A percentile compares a stretch with the other conserved stretches of the same genome.
Evolutionary conservation across 345 rosid species (phyloP).

Genomic region (Noccaea bulbosa): DNA sequence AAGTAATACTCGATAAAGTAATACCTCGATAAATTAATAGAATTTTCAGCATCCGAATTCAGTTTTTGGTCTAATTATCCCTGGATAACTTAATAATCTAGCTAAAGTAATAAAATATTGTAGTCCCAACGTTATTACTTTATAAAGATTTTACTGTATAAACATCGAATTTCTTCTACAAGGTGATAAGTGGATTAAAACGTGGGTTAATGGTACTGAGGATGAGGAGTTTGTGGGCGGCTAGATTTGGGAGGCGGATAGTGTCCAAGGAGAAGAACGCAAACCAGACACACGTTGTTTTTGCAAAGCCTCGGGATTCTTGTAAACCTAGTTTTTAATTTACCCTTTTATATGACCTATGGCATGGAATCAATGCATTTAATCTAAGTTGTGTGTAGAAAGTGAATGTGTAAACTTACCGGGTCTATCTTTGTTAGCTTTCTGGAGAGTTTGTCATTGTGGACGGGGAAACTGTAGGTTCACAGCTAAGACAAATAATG

Average conservation of each 20-base stretch:
- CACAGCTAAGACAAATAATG: conserved; percentile 85
- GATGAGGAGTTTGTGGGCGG: conserved; percentile 90
- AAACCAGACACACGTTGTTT: conserved; percentile 65
- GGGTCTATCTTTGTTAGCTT: conserved; percentile 56
- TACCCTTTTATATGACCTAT: conserved; percentile 5
- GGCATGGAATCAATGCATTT: background rate
- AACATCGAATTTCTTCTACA: background rate
- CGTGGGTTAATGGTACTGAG: conserved; percentile 84
- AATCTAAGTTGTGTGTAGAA: conserved; percentile 14
- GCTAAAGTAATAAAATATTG: too few relatives aligned
- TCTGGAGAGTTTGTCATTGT: conserved; percentile 83
- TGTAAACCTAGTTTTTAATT: conserved; percentile 50
- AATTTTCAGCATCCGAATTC: too few relatives aligned
- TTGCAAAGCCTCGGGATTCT: conserved; percentile 86
- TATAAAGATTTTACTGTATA: too few relatives aligned
- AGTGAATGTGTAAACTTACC: conserved; percentile 10
- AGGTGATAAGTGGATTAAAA: conserved; percentile 69
- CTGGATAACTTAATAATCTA: too few relatives aligned
- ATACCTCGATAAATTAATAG: too few relatives aligned
- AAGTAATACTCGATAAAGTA: too few relatives aligned
- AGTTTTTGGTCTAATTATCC: too few relatives aligned
- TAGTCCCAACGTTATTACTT: too few relatives aligned
- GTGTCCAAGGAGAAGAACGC: conserved; percentile 97
- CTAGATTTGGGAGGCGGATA: conserved; percentile 77
- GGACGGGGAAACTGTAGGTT: conserved; percentile 87